Base-by-base conservation (phyloP, 2,329 filamentous ascomycete species). In the Paraconiothyrium brasiliense region DNA sequence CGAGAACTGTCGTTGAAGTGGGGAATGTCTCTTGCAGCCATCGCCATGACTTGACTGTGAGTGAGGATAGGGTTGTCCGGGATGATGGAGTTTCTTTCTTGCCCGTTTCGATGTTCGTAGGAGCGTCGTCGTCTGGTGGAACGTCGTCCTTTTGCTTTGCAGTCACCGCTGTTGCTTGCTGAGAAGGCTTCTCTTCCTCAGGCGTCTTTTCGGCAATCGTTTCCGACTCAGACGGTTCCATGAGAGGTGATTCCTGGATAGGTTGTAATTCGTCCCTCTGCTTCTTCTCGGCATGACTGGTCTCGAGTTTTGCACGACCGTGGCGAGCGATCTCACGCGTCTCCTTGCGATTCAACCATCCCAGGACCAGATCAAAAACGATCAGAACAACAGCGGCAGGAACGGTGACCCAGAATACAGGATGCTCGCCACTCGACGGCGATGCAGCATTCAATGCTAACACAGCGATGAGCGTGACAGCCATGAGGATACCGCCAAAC, bases 11-110 rank as follows among this genome's bases (percentile, higher is more conserved):
- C 22, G 87, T 86, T 1, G 86, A 86, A 0, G 90, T 92, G 0
- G 90, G 90, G 51, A 92, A 92, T 0, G 89, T 92, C 70, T 90
- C 88, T 63, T 89, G 87, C 0, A 79, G 80, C 89, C 89, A 92
- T n/a, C 74, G 71, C 59, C 86, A 87, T 0, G 68, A 59, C 11
- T 85, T 75, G 1, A 67, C 65, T 4, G 79, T 59, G 0, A 88
- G 67, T 0, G 87, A 89, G 1, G 83, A 77, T 0, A 92, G 77
- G 0, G 87, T 90, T 16, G 79, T 71, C 0, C 65, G 78, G n/a
- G 60, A 27, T 4, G 41, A 37, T 22, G 22, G 32, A 32, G 8
- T 35, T 22, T 48, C 22, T 16, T 30, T 30, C 14, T 51, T 48
- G 41, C 51, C 44, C 14, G 57, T 35, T 22, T 54, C 30, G 9